Conservation (phyloP, 148 eudicot genomes). For the Diospyros lotus region DNA sequence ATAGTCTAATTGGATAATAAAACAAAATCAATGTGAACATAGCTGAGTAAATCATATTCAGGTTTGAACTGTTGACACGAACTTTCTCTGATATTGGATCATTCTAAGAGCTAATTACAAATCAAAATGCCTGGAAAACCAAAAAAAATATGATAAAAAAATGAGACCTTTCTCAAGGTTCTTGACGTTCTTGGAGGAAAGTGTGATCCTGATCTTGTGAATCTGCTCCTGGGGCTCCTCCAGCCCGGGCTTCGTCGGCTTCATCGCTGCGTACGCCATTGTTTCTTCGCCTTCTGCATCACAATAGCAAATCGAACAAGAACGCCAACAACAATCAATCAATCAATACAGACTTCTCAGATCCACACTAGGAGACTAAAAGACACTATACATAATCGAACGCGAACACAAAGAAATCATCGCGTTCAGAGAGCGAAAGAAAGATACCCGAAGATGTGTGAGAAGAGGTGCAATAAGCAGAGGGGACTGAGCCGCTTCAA, state of each 20-base stretch:
- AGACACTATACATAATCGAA: neutral
- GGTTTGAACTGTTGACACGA: no score
- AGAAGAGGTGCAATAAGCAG: neutral
- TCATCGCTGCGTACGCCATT: constrained; percentile 71
- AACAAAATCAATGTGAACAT: neutral
- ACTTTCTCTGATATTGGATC: neutral
- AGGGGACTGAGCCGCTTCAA: neutral
- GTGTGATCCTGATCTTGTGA: constrained; percentile 90
- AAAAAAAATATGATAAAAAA: neutral
- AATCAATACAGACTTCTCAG: neutral
- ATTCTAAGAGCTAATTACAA: neutral
- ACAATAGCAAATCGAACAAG: neutral
- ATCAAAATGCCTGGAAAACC: neutral
- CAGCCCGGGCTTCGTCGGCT: constrained; percentile 64
- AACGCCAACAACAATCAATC: neutral
- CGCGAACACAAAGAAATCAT: neutral
- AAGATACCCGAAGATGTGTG: neutral
- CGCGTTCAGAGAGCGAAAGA: neutral
- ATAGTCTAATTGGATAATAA: neutral
- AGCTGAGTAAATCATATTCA: neutral
- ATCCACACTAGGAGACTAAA: no score
- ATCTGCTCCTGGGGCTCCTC: constrained; percentile 71
- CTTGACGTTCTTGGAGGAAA: constrained; percentile 85
- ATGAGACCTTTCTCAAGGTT: constrained; percentile 85
- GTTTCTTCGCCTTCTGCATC: constrained; percentile 10